Evolutionary conservation across 2,329 filamentous ascomycete genomes (phyloP).

Genomic region (Dactylellina haptotyla): DNA sequence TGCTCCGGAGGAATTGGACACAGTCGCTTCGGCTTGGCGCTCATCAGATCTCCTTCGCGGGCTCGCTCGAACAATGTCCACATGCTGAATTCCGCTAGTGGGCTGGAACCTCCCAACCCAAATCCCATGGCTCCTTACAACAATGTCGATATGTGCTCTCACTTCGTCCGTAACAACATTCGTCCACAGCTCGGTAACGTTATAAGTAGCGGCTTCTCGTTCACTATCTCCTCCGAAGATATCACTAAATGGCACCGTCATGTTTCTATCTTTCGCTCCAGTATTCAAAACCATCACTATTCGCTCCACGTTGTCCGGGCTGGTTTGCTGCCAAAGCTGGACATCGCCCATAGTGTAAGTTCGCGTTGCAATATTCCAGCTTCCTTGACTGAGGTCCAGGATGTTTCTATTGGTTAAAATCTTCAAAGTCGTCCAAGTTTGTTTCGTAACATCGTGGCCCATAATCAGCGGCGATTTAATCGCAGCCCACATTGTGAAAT

Average conservation of each 20-base stretch:
- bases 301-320: conserved; percentile 60
- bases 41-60: too few species aligned
- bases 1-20: too few species aligned
- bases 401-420: conserved; percentile 63
- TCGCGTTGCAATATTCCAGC: conserved; percentile 58
- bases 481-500: conserved; percentile 64
- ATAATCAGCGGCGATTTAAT: conserved; percentile 65
- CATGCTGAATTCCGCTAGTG: too few species aligned
- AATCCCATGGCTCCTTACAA: background rate
- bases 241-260: background rate
- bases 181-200: background rate
- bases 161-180: background rate
- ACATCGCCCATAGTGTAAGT: conserved; percentile 13
- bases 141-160: background rate
- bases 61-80: too few species aligned
- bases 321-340: conserved; percentile 56
- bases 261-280: background rate
- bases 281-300: conserved; percentile 59
- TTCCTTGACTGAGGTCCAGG: conserved; percentile 63
- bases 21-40: too few species aligned
- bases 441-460: conserved; percentile 61
- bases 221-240: background rate
- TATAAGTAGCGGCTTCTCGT: background rate
- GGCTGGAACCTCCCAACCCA: conserved; percentile 4
- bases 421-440: conserved; percentile 60